Evolutionary conservation across 140 eudicot genomes (phyloP), one percentile per base, ranked within the genome.

Genomic region (Stevia rebaudiana): DNA sequence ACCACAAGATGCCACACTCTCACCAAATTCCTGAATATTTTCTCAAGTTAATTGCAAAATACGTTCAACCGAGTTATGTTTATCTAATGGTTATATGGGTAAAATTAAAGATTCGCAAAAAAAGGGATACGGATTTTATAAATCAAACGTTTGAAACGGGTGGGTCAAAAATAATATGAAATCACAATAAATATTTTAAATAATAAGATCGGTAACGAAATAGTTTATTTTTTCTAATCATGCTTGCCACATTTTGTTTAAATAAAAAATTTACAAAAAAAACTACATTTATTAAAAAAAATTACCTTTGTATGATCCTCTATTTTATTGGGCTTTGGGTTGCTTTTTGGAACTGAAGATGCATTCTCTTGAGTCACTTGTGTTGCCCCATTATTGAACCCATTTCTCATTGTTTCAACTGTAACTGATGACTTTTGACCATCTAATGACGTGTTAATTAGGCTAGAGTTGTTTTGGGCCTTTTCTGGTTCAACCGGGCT

Each of bases 331-430:
- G 77, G 36, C 8, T 68, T 78, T 0, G 73, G 6, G 69, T 55
- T 37, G 53, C 64, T 63, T 65, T 75, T 58, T 18, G 18, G 61
- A 23, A 12, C 23, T 24, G 59, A 42, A 19, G 21, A 61, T 54
- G 61, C 69, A 57, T 58, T 65, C 47, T 47, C 46, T 25, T 60
- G 40, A 40, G 47, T 69, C 51, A 36, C 72, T 69, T 74, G 67
- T 49, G 66, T 6, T 40, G 64, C 53, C 72, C 7, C 51, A 2
- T 47, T 17, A 18, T 11, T 69, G 39, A 63, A 8, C 67, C 80
- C 64, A 61, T 72, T 72, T 40, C 63, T 73, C 49, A 43, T 54
- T 9, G 69, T 49, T 21, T 28, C 68, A 77, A 68, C 71, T n/a
- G 83, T 61, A 66, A 51, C 75, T 15, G 70, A 42, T 40, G 63